Base-by-base conservation (phyloP, 805 yeast species). In the Suhomyces kilbournensis region DNA sequence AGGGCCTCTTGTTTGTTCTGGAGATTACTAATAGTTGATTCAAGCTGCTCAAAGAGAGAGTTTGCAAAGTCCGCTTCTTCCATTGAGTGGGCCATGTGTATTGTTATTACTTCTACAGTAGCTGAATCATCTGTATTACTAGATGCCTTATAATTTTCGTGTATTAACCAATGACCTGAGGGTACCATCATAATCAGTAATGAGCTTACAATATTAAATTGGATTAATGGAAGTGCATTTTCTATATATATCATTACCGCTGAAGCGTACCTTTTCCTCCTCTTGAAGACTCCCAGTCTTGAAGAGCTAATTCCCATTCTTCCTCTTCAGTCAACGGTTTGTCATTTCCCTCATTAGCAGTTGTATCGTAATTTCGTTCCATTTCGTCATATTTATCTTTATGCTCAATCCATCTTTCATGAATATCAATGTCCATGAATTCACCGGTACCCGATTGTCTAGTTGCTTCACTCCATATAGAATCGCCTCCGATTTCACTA, bases 391-490 rank as follows among this genome's bases (percentile, higher is more conserved):
- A 91, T 47, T 73, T 74, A 25, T 81, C 86, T 65, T 92, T 94
- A 58, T 85, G 78, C 53, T 90, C 97, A 9, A 94, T 81, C 99
- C 99, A 94, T 54, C 99, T 77, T 58, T 94, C 99, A 60, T 94
- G 99, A 4, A 90, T 81, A 65, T 92, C 97, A 6, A 82, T 72
- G 14, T 79, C 81, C 46, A 74, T 70, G 30, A 52, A 58, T 4
- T 75, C 83, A 44, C 77, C 67, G 45, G 76, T 68, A 9, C 88
- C 84, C 39, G 92, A 85, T 49, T 88, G 90, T 57, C 98, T 78
- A 0, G 93, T 81, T 0, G 97, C 97, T 60, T 93, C 97, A n/a
- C 91, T 88, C 99, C 99, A 94, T 1, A 94, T 84, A 0, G 93
- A 82, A 64, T 94, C 99, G n/a, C 98, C 99, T 2, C 97, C 97